Evolutionary conservation across 441 rosid species (phyloP).

Genomic region (Monsonia emarginata): DNA sequence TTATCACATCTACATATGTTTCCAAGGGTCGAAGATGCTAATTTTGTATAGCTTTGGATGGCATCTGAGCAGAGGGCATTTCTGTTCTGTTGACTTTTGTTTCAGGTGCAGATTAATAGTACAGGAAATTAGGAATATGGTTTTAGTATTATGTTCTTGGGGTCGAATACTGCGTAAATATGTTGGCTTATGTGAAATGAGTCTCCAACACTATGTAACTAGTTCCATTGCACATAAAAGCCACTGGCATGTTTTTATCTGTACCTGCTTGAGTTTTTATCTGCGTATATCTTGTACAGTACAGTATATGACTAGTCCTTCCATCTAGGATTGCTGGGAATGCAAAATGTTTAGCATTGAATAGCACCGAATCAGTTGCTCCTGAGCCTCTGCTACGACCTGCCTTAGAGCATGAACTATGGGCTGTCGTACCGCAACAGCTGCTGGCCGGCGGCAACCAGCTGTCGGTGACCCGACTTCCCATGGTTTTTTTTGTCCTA

Average conservation of each 20-base stretch:
- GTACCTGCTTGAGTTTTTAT: background rate
- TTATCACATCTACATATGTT: background rate
- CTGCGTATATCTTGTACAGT: too few species aligned
- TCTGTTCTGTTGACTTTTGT: background rate
- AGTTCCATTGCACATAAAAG: background rate
- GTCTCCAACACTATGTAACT: slow-evolving; percentile 2
- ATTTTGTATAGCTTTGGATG: slow-evolving; percentile 21
- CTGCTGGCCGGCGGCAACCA: too few species aligned
- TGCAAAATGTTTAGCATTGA: too few species aligned
- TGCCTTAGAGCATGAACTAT: too few species aligned
- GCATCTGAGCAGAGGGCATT: background rate
- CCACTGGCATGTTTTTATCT: background rate
- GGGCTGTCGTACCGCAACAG: too few species aligned
- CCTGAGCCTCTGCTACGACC: too few species aligned
- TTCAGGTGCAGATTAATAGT: slow-evolving; percentile 1
- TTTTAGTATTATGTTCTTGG: background rate
- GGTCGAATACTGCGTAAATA: too few species aligned
- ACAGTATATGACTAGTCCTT: background rate
- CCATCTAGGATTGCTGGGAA: background rate
- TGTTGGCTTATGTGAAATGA: slow-evolving; percentile 11
- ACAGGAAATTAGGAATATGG: background rate
- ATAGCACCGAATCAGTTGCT: too few species aligned
- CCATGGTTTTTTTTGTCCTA: too few species aligned
- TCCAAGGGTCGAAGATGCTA: slow-evolving; percentile 5
- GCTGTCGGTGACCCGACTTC: too few species aligned